Base-by-base conservation (phyloP, 306 rosid species). In the Cucumis melo region DNA sequence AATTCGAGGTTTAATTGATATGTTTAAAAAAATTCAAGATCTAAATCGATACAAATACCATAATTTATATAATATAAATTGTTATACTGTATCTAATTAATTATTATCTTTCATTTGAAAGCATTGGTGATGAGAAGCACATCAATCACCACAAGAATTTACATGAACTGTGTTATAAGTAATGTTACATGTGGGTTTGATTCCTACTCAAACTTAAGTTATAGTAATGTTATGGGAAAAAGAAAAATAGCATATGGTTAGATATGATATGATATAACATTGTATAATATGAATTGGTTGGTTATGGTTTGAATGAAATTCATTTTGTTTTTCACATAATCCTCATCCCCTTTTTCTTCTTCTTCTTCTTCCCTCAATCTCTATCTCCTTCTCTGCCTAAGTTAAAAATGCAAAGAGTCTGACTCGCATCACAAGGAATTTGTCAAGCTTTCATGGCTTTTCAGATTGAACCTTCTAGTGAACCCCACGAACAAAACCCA, bases 371-470 rank as follows among this genome's bases (percentile, higher is more conserved):
- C 51, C 51, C 0, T 14, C 62, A 2, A 38, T 46, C 75, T 44
- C 36, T 5, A 6, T 17, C 17, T 29, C 59, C 1, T 23, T 54
- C 78, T 77, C 55, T 65, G 61, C 13, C 51, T 24, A 39, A 10
- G 58, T 63, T 29, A 24, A 56, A 78, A 41, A 17, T 19, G 23
- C 13, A 1, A 34, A 62, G 13, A 32, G 0, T 65, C 51, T 65
- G n/a, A 23, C n/a, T n/a, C n/a, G n/a, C n/a, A 23, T 5, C 67
- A 36, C 71, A 16, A 48, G 59, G 55, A 44, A 46, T 23, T 27
- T 23, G 12, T 38, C 21, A 50, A 53, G 80, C 67, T 19, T 75
- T 73, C 81, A 92, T 92, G 98, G 96, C 93, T 73, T 82, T 79
- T 51, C 91, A 85, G 70, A 82, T 87, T 48, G 88, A 83, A 66